These are phyloP conservation scores for Xylaria sp. DNA, from an alignment of 2,329 filamentous ascomycete species.

Conservation along the genomic window DNA sequence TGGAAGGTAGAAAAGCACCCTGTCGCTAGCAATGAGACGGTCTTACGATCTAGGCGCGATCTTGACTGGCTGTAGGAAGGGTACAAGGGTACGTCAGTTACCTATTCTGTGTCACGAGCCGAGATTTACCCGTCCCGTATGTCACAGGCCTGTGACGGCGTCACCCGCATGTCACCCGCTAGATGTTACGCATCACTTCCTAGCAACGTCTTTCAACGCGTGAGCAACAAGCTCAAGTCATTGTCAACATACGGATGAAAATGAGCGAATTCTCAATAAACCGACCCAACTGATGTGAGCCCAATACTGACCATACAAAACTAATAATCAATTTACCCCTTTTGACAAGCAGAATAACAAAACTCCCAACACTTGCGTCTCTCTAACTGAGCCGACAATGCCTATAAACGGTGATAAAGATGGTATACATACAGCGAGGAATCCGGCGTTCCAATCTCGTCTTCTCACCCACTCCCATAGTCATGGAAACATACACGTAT, in stretches of 20 bases:
- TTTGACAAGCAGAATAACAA: neutral
- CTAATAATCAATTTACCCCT: neutral
- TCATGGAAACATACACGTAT: neutral
- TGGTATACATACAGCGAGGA: conserved; percentile 6
- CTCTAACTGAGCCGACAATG: neutral
- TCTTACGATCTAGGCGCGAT: neutral
- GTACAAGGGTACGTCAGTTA: too few species aligned
- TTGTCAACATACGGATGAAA: too few species aligned
- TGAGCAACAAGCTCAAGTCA: neutral
- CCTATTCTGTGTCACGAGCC: neutral
- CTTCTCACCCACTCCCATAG: neutral
- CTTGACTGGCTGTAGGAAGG: too few species aligned
- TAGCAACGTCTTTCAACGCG: neutral
- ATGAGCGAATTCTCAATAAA: neutral
- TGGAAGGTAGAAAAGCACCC: conserved; percentile 1
- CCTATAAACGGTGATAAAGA: neutral
- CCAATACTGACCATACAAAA: neutral
- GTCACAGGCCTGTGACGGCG: too few species aligned
- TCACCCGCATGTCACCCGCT: too few species aligned
- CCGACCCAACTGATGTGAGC: neutral
- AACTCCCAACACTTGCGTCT: neutral
- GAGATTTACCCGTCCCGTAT: neutral
- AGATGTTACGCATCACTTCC: neutral
- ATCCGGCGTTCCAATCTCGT: neutral
- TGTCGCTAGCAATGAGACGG: neutral